phyloP scores from a whole-genome alignment of 2,329 filamentous ascomycete genomes.

The Diaporthe caulivora region DNA sequence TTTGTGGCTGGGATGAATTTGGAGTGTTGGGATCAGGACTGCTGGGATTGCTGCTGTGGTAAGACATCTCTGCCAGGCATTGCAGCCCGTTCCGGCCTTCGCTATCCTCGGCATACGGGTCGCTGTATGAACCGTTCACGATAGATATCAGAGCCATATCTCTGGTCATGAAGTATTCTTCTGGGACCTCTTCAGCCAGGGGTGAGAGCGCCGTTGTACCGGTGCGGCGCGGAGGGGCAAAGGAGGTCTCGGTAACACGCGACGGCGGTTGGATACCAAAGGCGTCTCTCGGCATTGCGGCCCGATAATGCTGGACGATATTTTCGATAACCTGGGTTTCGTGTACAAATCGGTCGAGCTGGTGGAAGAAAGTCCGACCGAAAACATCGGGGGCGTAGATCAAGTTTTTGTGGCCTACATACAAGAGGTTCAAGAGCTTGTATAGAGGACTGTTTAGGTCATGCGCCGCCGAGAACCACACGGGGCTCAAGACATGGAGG shows the following conservation, averaged over 20 bases:
- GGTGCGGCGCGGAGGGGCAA: conserved; percentile 24
- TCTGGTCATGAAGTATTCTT: conserved; percentile 45
- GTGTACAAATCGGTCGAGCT: conserved; percentile 46
- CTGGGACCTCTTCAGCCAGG: conserved; percentile 39
- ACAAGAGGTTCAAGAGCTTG: conserved; percentile 50
- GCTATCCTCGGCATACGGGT: conserved; percentile 54
- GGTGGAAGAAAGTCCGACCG: conserved; percentile 66
- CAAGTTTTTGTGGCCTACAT: conserved; percentile 41
- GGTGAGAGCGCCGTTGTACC: conserved; percentile 40
- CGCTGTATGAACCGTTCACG: conserved; percentile 50
- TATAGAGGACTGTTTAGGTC: conserved; percentile 44
- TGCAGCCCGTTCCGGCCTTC: conserved; percentile 69
- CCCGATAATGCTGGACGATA: conserved; percentile 41
- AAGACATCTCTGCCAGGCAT: conserved; percentile 67
- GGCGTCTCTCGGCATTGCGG: conserved; percentile 58
- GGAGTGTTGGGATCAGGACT: conserved; percentile 42
- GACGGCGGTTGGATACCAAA: conserved; percentile 55
- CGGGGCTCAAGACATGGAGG: conserved; percentile 56
- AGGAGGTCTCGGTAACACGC: conserved; percentile 33
- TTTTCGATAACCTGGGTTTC: conserved; percentile 50
- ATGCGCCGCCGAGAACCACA: conserved; percentile 49
- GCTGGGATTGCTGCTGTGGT: conserved; percentile 48
- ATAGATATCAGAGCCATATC: conserved; percentile 53
- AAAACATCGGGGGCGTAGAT: conserved; percentile 56
- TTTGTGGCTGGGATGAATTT: conserved; percentile 42